These are phyloP conservation scores for Ustilago xerochloae DNA, from an alignment of 1,284 basidiomycete species.

Conservation along the genomic window DNA sequence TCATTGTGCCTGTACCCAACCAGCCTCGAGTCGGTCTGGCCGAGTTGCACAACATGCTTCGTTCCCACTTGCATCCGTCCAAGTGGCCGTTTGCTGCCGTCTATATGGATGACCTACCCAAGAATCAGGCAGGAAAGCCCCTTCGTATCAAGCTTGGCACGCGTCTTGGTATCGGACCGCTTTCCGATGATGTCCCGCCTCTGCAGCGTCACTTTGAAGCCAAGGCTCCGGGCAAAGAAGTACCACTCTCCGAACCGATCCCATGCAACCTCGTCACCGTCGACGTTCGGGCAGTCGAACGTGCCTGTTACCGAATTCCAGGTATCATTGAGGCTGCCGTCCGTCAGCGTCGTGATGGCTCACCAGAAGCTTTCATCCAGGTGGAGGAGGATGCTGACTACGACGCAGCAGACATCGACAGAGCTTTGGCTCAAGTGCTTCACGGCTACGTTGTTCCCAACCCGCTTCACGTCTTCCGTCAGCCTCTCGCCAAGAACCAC, in stretches of 20 bases:
- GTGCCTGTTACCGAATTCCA: constrained; percentile 67
- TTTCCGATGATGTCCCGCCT: constrained; percentile 66
- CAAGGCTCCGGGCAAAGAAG: constrained; percentile 65
- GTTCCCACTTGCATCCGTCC: constrained; percentile 65
- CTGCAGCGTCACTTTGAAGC: constrained; percentile 68
- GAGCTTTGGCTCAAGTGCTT: constrained; percentile 66
- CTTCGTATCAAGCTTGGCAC: constrained; percentile 68
- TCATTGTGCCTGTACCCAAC: constrained; percentile 66
- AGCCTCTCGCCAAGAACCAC: constrained; percentile 65
- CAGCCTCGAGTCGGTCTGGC: constrained; percentile 67
- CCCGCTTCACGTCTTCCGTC: constrained; percentile 68
- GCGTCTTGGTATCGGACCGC: constrained; percentile 65
- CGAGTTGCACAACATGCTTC: constrained; percentile 67
- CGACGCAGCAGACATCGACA: constrained; percentile 67
- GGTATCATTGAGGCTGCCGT: constrained; percentile 67
- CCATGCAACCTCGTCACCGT: constrained; percentile 66
- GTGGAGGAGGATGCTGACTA: constrained; percentile 67
- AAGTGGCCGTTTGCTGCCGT: constrained; percentile 68
- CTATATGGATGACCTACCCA: constrained; percentile 68
- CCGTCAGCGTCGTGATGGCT: constrained; percentile 64
- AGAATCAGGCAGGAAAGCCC: constrained; percentile 68
- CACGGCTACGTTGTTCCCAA: constrained; percentile 68
- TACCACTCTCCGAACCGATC: constrained; percentile 65
- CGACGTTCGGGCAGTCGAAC: constrained; percentile 66
- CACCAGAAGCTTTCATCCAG: constrained; percentile 67